phyloP scores from a whole-genome alignment of 306 rosid species.

The Trichosanthes cucumerina region DNA sequence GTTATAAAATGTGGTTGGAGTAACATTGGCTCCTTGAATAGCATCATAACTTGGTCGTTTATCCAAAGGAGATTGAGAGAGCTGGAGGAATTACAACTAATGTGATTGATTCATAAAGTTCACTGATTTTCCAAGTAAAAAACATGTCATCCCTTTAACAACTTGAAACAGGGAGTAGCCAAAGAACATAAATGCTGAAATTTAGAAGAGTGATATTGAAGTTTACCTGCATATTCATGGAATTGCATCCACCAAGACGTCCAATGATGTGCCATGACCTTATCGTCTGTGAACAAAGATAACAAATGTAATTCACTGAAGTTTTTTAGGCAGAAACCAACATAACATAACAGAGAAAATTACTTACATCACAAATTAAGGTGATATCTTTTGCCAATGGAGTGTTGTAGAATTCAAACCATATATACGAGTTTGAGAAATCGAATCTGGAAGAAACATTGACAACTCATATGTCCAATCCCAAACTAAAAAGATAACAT shows the following conservation, averaged over 20 bases:
- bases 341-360: conserved; percentile 3
- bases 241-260: conserved; percentile 89
- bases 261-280: conserved; percentile 88
- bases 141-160: not conserved
- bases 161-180: not conserved
- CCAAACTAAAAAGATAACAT: not conserved
- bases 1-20: conserved; percentile 73
- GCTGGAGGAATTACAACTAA: conserved; percentile 22
- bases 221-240: conserved; percentile 90
- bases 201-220: not conserved
- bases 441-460: conserved; percentile 47
- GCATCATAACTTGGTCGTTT: conserved; percentile 68
- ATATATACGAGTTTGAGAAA: conserved; percentile 74
- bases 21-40: conserved; percentile 71
- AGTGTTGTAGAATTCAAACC: conserved; percentile 79
- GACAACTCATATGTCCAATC: not conserved
- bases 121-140: not conserved
- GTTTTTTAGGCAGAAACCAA: not conserved
- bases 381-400: conserved; percentile 65
- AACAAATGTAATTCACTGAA: conserved; percentile 18
- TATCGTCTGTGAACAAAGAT: conserved; percentile 38
- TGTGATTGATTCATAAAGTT: not conserved
- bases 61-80: conserved; percentile 66
- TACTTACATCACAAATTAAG: conserved; percentile 74
- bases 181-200: not conserved